These are phyloP conservation scores for Leptomonas pyrrhocoris DNA, from an alignment of 208 protist species.

Conservation along the genomic window DNA sequence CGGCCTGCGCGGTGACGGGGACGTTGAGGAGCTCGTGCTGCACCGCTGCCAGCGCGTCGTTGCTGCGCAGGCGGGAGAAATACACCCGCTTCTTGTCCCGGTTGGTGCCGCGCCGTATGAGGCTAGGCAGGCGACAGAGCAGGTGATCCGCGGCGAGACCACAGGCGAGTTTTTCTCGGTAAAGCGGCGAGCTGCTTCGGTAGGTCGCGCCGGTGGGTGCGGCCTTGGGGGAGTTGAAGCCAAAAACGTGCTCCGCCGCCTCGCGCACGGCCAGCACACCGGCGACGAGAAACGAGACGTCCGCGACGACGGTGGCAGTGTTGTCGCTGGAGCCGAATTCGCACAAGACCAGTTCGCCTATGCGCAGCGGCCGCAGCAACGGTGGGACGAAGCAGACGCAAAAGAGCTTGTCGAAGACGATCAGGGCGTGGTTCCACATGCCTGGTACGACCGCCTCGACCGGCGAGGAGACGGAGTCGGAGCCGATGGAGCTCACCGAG, in stretches of 20 bases:
- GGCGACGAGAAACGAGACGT: constrained; percentile 45
- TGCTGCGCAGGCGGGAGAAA: constrained; percentile 64
- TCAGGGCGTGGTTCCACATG: constrained; percentile 48
- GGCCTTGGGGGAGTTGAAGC: not conserved
- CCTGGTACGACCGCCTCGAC: not conserved
- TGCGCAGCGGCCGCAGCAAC: constrained; percentile 35
- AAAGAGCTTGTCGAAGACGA: constrained; percentile 63
- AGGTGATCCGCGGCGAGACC: constrained; percentile 30
- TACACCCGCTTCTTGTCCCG: constrained; percentile 81
- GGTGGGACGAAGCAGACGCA: constrained; percentile 65
- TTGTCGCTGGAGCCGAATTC: constrained; percentile 58
- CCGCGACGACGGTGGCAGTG: constrained; percentile 55
- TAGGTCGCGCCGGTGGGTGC: not conserved
- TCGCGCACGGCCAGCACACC: constrained; percentile 4
- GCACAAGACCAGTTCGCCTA: constrained; percentile 72
- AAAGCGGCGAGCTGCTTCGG: constrained; percentile 14
- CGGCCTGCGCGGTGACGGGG: constrained; percentile 37
- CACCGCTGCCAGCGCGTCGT: constrained; percentile 52
- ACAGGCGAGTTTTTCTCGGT: constrained; percentile 11
- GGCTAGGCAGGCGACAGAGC: constrained; percentile 59
- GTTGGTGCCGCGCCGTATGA: constrained; percentile 75
- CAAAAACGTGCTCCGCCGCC: not conserved
- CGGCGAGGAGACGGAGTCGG: not conserved
- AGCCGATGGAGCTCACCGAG: not conserved
- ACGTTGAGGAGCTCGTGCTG: constrained; percentile 41